Evolutionary conservation across 2,329 filamentous ascomycete species (phyloP).

Genomic region (Trichoderma sp.): DNA sequence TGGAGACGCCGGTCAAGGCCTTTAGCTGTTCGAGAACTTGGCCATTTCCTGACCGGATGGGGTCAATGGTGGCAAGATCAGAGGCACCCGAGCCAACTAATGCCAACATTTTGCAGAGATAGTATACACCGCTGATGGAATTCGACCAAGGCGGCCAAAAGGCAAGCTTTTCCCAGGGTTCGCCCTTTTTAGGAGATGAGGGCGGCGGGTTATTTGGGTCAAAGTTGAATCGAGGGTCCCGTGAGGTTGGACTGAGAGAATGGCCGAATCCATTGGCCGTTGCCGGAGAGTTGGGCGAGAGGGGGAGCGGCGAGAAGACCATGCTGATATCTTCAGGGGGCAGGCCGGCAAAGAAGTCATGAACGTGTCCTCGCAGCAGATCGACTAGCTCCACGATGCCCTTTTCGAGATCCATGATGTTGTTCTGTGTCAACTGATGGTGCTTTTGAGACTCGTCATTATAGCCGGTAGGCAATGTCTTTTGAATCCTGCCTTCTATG

Average conservation of each 20-base stretch:
- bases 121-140: conserved; percentile 87
- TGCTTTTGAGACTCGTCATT: conserved; percentile 80
- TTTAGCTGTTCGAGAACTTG: conserved; percentile 72
- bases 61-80: conserved; percentile 76
- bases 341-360: conserved; percentile 80
- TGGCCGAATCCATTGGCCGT: conserved; percentile 37
- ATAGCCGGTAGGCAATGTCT: conserved; percentile 74
- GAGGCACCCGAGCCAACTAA: conserved; percentile 84
- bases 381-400: conserved; percentile 81
- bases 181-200: conserved; percentile 74
- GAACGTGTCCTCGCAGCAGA: conserved; percentile 76
- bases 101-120: conserved; percentile 77
- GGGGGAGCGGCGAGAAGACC: conserved; percentile 77
- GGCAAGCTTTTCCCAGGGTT: conserved; percentile 88
- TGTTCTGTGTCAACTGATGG: conserved; percentile 74
- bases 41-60: conserved; percentile 59
- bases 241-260: conserved; percentile 56
- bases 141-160: conserved; percentile 97
- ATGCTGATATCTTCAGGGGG: conserved; percentile 89
- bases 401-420: conserved; percentile 70
- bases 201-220: conserved; percentile 76
- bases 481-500: conserved; percentile 81
- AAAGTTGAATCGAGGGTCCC: conserved; percentile 76
- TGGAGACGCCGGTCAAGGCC: conserved; percentile 71
- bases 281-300: conserved; percentile 61